Evolutionary conservation across 139 green algal genomes (phyloP).

Genomic region (Micromonas pusilla): DNA sequence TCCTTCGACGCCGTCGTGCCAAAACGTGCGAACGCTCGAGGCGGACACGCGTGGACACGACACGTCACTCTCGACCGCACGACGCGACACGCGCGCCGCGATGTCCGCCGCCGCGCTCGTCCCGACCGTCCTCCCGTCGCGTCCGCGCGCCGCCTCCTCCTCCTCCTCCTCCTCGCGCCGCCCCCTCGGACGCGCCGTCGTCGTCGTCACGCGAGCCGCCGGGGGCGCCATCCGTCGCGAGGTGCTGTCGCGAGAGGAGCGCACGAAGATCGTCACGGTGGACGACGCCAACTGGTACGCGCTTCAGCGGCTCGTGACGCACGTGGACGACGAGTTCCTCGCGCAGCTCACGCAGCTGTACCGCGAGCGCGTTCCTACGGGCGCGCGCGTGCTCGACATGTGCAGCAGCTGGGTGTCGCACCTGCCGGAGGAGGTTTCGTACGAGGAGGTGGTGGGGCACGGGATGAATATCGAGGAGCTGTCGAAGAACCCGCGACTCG

Average conservation of each 20-base stretch:
- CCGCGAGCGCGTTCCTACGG: slow-evolving; percentile 52
- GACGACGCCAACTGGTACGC: slow-evolving; percentile 63
- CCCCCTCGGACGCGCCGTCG: neutral
- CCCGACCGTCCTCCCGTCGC: too few species aligned
- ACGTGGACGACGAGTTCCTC: slow-evolving; percentile 70
- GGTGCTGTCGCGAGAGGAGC: slow-evolving; percentile 37
- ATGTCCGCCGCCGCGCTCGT: too few species aligned
- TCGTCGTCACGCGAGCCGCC: neutral
- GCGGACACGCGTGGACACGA: too few species aligned
- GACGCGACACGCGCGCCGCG: too few species aligned
- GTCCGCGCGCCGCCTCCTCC: neutral
- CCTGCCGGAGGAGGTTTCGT: slow-evolving; percentile 58
- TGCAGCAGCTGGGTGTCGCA: slow-evolving; percentile 67
- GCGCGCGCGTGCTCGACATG: slow-evolving; percentile 38
- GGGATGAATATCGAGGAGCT: slow-evolving; percentile 83
- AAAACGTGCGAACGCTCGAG: too few species aligned
- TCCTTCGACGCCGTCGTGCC: too few species aligned
- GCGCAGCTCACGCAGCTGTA: slow-evolving; percentile 74
- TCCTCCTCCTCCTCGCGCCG: neutral
- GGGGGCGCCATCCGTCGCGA: slow-evolving; percentile 38
- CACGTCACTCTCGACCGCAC: too few species aligned
- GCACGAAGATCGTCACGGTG: slow-evolving; percentile 52
- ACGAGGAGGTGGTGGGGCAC: slow-evolving; percentile 66
- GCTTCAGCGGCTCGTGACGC: slow-evolving; percentile 33
- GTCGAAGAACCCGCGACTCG: slow-evolving; percentile 56